A percentile compares a stretch with the other conserved stretches of the same genome.
These are phyloP conservation scores for Thalassiosira sp. DNA, from an alignment of 352 stramenopile genomes.

Conservation along the genomic window DNA sequence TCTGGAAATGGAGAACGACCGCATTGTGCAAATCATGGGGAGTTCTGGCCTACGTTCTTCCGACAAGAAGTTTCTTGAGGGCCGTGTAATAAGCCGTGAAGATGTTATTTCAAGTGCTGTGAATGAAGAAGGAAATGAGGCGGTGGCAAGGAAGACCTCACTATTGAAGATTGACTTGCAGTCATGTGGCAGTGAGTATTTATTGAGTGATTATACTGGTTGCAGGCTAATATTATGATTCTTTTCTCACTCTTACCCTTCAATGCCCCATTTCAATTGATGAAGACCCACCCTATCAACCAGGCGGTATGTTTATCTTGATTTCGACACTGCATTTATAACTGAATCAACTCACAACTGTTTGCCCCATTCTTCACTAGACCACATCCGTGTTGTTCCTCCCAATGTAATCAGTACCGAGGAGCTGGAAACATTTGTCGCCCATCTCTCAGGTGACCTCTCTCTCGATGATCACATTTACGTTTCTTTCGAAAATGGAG, in stretches of 20 bases:
- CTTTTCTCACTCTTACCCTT: not conserved
- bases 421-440: constrained; percentile 20
- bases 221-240: not conserved
- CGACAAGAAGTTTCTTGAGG: constrained; percentile 22
- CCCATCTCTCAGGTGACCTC: constrained; percentile 3
- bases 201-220: not conserved
- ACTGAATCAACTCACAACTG: constrained; percentile 4
- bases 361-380: constrained; percentile 1
- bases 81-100: constrained; percentile 17
- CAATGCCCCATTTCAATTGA: not conserved
- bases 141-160: constrained; percentile 29
- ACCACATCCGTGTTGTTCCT: constrained; percentile 33
- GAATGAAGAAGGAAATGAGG: constrained; percentile 9
- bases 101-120: constrained; percentile 11
- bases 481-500: constrained; percentile 28
- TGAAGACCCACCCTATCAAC: constrained; percentile 40
- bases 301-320: constrained; percentile 14
- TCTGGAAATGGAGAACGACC: constrained; percentile 4
- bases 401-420: constrained; percentile 22
- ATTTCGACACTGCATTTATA: not conserved
- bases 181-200: constrained; percentile 25
- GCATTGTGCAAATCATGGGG: constrained; percentile 25
- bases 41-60: constrained; percentile 2
- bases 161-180: constrained; percentile 30
- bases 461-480: constrained; percentile 40